phyloP scores from a whole-genome alignment of 2,329 filamentous ascomycete species.

The Fusarium xyrophilum region DNA sequence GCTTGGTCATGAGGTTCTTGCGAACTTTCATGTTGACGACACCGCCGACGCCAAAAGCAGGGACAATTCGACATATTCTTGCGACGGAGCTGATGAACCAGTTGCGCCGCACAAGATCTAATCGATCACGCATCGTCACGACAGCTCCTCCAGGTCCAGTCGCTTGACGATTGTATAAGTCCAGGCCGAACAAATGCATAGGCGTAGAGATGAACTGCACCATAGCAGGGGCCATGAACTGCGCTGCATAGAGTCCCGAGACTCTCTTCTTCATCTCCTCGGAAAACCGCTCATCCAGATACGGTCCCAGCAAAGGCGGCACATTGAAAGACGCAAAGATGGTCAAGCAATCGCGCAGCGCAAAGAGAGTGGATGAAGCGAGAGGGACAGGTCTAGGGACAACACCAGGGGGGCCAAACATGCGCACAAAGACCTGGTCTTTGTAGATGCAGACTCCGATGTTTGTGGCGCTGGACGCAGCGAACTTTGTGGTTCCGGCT shows the following conservation, averaged over 20 bases:
- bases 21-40: constrained; percentile 82
- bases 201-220: constrained; percentile 84
- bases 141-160: constrained; percentile 37
- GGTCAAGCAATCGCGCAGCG: constrained; percentile 82
- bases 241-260: constrained; percentile 69
- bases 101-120: constrained; percentile 71
- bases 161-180: constrained; percentile 78
- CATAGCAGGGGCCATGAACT: constrained; percentile 80
- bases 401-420: constrained; percentile 72
- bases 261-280: constrained; percentile 55
- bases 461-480: constrained; percentile 81
- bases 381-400: constrained; percentile 66
- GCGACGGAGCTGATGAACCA: constrained; percentile 78
- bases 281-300: constrained; percentile 62
- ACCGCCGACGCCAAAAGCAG: constrained; percentile 87
- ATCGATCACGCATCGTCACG: constrained; percentile 64
- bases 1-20: constrained; percentile 67
- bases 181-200: constrained; percentile 82
- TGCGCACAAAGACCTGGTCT: constrained; percentile 81
- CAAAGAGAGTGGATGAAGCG: constrained; percentile 79
- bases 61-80: constrained; percentile 82
- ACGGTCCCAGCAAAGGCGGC: constrained; percentile 77
- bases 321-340: constrained; percentile 94
- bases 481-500: constrained; percentile 79
- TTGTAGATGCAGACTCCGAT: constrained; percentile 88